Evolutionary conservation across 768 basidiomycete species (phyloP).

Genomic region (Amanita molliuscula): DNA sequence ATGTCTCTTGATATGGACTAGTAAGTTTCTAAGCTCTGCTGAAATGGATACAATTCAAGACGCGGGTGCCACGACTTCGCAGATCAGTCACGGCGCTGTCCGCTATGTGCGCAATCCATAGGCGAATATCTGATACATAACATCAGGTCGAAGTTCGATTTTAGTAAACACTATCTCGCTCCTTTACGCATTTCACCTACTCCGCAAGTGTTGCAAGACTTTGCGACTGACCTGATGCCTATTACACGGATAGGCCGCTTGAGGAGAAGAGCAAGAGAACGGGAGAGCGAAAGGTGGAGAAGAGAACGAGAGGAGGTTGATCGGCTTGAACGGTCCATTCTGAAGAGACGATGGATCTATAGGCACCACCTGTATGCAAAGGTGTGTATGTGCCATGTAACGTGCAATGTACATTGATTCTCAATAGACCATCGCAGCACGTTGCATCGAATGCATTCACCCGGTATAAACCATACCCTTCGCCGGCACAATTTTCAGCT

Average conservation of each 20-base stretch:
- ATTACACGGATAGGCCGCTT: constrained; percentile 20
- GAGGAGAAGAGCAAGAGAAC: constrained; percentile 25
- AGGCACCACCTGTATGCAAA: constrained; percentile 75
- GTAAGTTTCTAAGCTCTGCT: constrained; percentile 27
- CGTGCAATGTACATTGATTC: constrained; percentile 6
- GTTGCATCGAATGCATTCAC: constrained; percentile 83
- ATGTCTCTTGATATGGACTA: constrained; percentile 80
- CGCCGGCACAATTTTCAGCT: constrained; percentile 71
- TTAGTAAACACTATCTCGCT: constrained; percentile 67
- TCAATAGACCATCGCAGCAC: constrained; percentile 41
- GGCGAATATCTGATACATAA: constrained; percentile 73
- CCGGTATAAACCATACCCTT: constrained; percentile 84
- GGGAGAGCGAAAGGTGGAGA: constrained; percentile 40
- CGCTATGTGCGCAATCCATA: constrained; percentile 58
- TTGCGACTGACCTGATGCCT: constrained; percentile 12
- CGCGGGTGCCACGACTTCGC: neutral
- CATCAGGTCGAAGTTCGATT: constrained; percentile 70
- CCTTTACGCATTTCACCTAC: constrained; percentile 49
- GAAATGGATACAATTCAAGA: neutral
- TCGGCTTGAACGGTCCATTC: constrained; percentile 66
- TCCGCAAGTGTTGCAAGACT: constrained; percentile 17
- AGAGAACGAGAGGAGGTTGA: constrained; percentile 45
- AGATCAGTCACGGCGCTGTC: constrained; percentile 76
- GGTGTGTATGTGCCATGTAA: constrained; percentile 31
- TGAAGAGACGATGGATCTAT: constrained; percentile 72